Evolutionary conservation across 768 basidiomycete genomes (phyloP), one percentile per base, ranked within the genome.

Genomic region (Xanthoconium stramineum): DNA sequence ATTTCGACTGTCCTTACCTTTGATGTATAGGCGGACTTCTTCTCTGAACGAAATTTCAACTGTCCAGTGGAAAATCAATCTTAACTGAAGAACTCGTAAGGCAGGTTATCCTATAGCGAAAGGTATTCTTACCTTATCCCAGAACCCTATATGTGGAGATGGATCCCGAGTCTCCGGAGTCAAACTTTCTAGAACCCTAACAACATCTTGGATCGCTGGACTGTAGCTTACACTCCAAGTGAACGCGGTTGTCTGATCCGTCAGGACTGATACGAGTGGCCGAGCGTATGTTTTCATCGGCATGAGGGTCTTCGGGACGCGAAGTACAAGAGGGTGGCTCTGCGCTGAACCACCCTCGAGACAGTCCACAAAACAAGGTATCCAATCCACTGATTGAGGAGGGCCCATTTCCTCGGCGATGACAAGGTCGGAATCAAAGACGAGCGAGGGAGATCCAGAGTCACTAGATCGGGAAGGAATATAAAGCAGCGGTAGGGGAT

Each of bases 281-380:
- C 81, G 79, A 1, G 91, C 89, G 65, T 95, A 97, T 9, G 88
- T 91, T 73, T 98, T 98, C 63, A 95, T 89, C 0, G 95, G 89
- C 90, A 94, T 96, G 55, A 93, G 87, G 0, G 94, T 95, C 71
- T 95, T 97, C 2, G 94, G 92, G 35, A 96, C 78, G 40, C 72
- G 59, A 39, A 94, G 71, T 28, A 75, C 75, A 46, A 94, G 79
- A 6, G 81, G 77, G 2, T 74, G 70, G 30, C 81, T 76, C 7
- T 79, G 82, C 30, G 75, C 74, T 35, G 79, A 67, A 32, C 83
- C 83, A 30, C 81, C 78, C 52, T 82, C 74, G 5, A 74, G 68
- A n/a, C 80, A 79, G 47, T 88, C 73, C 58, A 97, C 77, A 5
- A 78, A 75, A 62, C 86, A 90, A 15, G 83, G 69, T 20, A 93